A percentile compares a stretch with the other conserved stretches of the same genome.
Conservation (phyloP, 1,284 basidiomycete genomes). For the Sphagnurus paluster region DNA sequence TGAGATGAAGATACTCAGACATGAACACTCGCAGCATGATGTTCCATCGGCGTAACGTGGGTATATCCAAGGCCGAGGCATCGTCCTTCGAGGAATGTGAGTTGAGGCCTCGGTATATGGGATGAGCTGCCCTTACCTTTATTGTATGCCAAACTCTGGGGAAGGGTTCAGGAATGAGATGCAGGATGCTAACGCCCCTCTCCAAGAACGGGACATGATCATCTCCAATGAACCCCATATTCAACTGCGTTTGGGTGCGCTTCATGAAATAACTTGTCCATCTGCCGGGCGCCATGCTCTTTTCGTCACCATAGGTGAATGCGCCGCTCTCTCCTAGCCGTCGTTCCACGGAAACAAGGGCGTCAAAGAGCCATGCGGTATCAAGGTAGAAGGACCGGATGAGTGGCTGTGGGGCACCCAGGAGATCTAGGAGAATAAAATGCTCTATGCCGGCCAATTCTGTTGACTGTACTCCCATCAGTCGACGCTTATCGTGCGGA, state of each 20-base stretch:
- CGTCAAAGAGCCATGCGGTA: conserved; percentile 90
- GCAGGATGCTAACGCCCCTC: conserved; percentile 85
- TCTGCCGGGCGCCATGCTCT: conserved; percentile 41
- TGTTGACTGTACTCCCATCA: conserved; percentile 52
- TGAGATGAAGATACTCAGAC: conserved; percentile 86
- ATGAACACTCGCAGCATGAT: conserved; percentile 86
- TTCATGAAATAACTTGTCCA: conserved; percentile 66
- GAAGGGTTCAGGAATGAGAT: conserved; percentile 90
- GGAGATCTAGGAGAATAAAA: conserved; percentile 86
- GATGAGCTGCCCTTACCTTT: conserved; percentile 38
- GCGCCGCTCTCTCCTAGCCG: conserved; percentile 64
- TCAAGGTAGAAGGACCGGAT: conserved; percentile 83
- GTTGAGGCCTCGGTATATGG: background rate
- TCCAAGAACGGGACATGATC: conserved; percentile 93
- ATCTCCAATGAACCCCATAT: conserved; percentile 78
- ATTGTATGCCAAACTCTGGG: conserved; percentile 91
- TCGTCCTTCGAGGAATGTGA: conserved; percentile 67
- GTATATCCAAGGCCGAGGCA: conserved; percentile 80
- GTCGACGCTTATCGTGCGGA: conserved; percentile 60
- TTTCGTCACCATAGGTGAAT: conserved; percentile 47
- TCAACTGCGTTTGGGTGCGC: conserved; percentile 39
- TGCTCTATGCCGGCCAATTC: conserved; percentile 84
- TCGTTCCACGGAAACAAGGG: conserved; percentile 66
- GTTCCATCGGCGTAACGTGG: conserved; percentile 90
- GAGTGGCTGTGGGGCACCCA: conserved; percentile 72